phyloP scores from a whole-genome alignment of 1,139 yeast species.

The Yamadazyma conglobata region DNA sequence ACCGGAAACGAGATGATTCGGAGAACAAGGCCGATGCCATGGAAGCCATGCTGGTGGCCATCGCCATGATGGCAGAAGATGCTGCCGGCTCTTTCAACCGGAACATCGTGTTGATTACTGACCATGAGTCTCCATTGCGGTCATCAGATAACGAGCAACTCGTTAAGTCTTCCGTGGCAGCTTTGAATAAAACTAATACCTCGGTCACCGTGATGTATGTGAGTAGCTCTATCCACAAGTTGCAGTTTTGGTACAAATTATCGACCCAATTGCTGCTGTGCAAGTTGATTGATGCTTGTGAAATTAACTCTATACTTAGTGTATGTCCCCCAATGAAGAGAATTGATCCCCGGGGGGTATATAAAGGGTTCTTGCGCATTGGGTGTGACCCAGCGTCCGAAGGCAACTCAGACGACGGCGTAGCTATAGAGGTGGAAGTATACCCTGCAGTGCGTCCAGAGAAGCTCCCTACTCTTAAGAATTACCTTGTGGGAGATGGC shows the following conservation, averaged over 20 bases:
- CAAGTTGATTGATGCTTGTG: conserved; percentile 14
- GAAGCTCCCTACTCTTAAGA: conserved; percentile 27
- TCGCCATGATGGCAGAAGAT: conserved; percentile 29
- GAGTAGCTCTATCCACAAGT: conserved; percentile 1
- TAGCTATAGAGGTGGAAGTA: conserved; percentile 52
- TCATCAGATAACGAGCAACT: conserved; percentile 14
- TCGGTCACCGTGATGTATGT: conserved; percentile 29
- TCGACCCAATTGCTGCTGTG: conserved; percentile 14
- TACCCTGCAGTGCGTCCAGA: conserved; percentile 61
- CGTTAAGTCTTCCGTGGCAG: conserved; percentile 16
- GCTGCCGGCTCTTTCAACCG: conserved; percentile 28
- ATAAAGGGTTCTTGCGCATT: conserved; percentile 36
- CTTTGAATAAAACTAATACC: conserved; percentile 20
- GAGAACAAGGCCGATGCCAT: conserved; percentile 20
- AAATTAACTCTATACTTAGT: conserved; percentile 14
- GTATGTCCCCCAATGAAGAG: conserved; percentile 28
- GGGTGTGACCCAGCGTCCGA: conserved; percentile 25
- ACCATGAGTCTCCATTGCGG: conserved; percentile 20
- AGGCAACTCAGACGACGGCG: conserved; percentile 11
- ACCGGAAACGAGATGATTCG: conserved; percentile 2
- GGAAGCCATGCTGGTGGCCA: conserved; percentile 27
- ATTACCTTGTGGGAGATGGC: conserved; percentile 21
- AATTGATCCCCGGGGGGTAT: conserved; percentile 35
- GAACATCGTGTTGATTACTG: conserved; percentile 47
- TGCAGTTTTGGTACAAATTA: conserved; percentile 16